Percentiles rank a stretch among this genome's conserved stretches.
Evolutionary conservation across 2,329 filamentous ascomycete genomes (phyloP).

Genomic region (Fusarium tupiense): DNA sequence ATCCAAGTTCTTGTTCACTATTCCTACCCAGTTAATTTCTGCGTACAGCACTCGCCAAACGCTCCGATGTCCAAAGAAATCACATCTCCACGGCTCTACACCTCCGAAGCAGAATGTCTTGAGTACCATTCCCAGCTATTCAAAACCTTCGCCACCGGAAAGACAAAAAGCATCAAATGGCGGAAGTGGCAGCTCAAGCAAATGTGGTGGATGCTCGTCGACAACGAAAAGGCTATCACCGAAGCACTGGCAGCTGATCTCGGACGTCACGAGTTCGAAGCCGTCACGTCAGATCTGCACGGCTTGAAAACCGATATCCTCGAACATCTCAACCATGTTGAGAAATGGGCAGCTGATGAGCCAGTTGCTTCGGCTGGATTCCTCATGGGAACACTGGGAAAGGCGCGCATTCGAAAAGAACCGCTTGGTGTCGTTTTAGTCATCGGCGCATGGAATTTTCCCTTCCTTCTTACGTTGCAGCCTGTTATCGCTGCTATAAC

Average conservation of each 20-base stretch:
- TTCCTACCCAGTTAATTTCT: no score
- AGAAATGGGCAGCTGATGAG: constrained; percentile 53
- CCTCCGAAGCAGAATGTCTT: not conserved
- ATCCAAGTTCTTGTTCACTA: no score
- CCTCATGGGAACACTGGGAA: constrained; percentile 43
- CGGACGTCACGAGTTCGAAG: constrained; percentile 48
- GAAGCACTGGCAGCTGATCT: constrained; percentile 50
- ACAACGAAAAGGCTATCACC: constrained; percentile 48
- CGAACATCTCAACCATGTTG: constrained; percentile 50
- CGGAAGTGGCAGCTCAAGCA: constrained; percentile 55
- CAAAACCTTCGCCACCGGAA: constrained; percentile 14
- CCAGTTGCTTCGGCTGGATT: constrained; percentile 41
- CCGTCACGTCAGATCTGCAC: constrained; percentile 44
- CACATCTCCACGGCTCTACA: not conserved
- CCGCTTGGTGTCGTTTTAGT: constrained; percentile 56
- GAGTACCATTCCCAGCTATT: fast-evolving
- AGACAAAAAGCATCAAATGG: constrained; percentile 51
- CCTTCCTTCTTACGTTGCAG: constrained; percentile 50
- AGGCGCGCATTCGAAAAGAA: constrained; percentile 52
- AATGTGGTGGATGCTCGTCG: constrained; percentile 53
- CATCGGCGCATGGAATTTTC: constrained; percentile 59
- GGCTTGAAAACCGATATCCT: constrained; percentile 49
- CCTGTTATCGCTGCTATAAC: constrained; percentile 55
- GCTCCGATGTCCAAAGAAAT: not conserved
- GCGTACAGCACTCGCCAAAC: no score